Percentiles rank a stretch among this genome's conserved stretches.
Evolutionary conservation across 192 early-diverging fungal genomes (phyloP).

Genomic region (Umbelopsis sp.): DNA sequence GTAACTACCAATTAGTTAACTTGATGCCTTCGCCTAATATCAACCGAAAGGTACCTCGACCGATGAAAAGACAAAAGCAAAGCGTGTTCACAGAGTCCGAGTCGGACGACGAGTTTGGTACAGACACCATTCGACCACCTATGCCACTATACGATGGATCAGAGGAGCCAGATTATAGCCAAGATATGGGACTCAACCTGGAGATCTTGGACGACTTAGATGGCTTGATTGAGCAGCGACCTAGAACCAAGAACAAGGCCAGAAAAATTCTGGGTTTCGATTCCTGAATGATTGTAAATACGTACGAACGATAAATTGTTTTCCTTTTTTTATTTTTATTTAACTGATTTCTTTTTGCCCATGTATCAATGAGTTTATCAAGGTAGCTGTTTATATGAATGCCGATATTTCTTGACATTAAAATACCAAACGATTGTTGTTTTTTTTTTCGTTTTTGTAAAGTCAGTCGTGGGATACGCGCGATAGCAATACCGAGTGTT

Average conservation of each 20-base stretch:
- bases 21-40: neutral
- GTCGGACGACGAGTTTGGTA: slow-evolving; percentile 31
- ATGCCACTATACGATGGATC: slow-evolving; percentile 14
- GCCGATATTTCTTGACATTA: too few species aligned
- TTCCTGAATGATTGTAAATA: slow-evolving; percentile 1
- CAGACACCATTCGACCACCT: slow-evolving; percentile 32
- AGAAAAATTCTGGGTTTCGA: slow-evolving; percentile 11
- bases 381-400: too few species aligned
- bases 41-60: neutral
- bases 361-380: too few species aligned
- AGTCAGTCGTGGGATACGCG: neutral
- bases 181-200: slow-evolving; percentile 37
- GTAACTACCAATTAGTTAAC: neutral
- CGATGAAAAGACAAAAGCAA: neutral
- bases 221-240: neutral
- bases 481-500: neutral
- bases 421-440: neutral
- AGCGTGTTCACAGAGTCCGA: neutral
- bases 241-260: neutral
- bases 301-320: slow-evolving; percentile 6
- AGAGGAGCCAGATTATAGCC: slow-evolving; percentile 27
- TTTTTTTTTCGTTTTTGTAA: neutral
- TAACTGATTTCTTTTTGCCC: too few species aligned
- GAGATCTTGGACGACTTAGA: slow-evolving; percentile 15
- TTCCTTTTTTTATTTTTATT: neutral